phyloP scores from a whole-genome alignment of 1,284 basidiomycete genomes.

The Trametes polyzona region DNA sequence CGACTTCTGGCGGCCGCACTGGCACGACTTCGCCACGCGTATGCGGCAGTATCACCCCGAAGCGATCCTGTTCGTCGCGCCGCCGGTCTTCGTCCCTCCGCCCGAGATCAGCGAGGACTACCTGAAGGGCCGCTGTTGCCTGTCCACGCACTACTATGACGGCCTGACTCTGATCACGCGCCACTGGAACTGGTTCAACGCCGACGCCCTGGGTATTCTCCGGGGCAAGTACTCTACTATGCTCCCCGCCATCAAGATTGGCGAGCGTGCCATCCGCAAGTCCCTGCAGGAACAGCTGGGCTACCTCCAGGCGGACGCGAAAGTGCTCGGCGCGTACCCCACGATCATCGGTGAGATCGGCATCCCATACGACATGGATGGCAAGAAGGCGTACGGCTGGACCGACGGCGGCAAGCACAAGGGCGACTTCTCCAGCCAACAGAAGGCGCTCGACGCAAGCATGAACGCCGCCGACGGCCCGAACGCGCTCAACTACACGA shows the following conservation, averaged over 20 bases:
- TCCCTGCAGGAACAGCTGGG: slow-evolving; percentile 86
- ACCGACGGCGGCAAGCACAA: slow-evolving; percentile 74
- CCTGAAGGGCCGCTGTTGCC: slow-evolving; percentile 74
- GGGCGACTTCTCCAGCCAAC: slow-evolving; percentile 83
- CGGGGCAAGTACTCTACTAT: slow-evolving; percentile 85
- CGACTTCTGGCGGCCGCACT: slow-evolving; percentile 88
- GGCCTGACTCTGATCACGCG: slow-evolving; percentile 84
- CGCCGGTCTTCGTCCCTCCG: slow-evolving; percentile 89
- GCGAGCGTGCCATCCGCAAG: slow-evolving; percentile 81
- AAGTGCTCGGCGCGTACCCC: slow-evolving; percentile 78
- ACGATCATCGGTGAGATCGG: slow-evolving; percentile 97
- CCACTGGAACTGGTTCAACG: slow-evolving; percentile 98
- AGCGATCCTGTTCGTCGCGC: slow-evolving; percentile 90
- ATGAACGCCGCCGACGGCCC: slow-evolving; percentile 88
- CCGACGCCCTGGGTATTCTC: slow-evolving; percentile 90
- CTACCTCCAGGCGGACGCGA: slow-evolving; percentile 75
- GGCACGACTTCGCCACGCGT: slow-evolving; percentile 62
- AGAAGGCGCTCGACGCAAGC: slow-evolving; percentile 90
- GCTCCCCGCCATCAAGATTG: slow-evolving; percentile 73
- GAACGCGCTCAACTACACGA: slow-evolving; percentile 82
- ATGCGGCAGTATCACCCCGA: slow-evolving; percentile 81
- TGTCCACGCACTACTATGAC: slow-evolving; percentile 94
- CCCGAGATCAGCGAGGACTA: slow-evolving; percentile 65
- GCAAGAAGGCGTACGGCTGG: slow-evolving; percentile 83
- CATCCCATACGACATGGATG: slow-evolving; percentile 92